These are phyloP conservation scores for Colletotrichum agaves DNA, from an alignment of 2,329 filamentous ascomycete species.

Conservation along the genomic window DNA sequence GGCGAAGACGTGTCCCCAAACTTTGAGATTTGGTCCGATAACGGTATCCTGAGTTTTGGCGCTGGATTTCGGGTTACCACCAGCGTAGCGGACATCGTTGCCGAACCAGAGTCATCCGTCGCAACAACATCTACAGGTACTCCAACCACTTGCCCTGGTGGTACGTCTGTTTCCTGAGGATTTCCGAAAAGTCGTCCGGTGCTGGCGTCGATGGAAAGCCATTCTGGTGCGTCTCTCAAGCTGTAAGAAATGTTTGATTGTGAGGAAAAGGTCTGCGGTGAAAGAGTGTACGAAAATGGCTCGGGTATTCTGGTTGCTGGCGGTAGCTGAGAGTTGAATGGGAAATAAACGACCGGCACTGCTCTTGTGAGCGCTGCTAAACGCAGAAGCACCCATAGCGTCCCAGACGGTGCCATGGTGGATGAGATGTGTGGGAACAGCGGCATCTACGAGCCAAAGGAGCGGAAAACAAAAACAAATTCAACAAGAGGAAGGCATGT, in stretches of 20 bases:
- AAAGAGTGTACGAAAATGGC: slow-evolving; percentile 78
- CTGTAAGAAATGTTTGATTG: slow-evolving; percentile 71
- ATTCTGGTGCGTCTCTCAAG: slow-evolving; percentile 72
- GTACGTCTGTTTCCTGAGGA: slow-evolving; percentile 64
- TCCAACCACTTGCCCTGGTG: slow-evolving; percentile 64
- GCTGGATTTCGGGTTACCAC: slow-evolving; percentile 71
- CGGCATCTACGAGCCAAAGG: slow-evolving; percentile 34
- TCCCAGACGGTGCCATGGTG: slow-evolving; percentile 46
- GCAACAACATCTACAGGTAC: slow-evolving; percentile 75
- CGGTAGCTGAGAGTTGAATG: slow-evolving; percentile 86
- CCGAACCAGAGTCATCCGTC: slow-evolving; percentile 71
- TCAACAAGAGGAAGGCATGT: slow-evolving; percentile 21
- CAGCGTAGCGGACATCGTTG: slow-evolving; percentile 73
- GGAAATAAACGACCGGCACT: slow-evolving; percentile 67
- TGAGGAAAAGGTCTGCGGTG: slow-evolving; percentile 78
- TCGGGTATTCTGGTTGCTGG: slow-evolving; percentile 77
- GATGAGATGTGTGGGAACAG: slow-evolving; percentile 33
- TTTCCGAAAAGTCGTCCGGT: slow-evolving; percentile 77
- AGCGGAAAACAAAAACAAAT: slow-evolving; percentile 37
- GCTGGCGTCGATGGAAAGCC: slow-evolving; percentile 77
- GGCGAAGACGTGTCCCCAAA: slow-evolving; percentile 71
- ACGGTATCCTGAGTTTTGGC: slow-evolving; percentile 65
- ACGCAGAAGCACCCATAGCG: slow-evolving; percentile 43
- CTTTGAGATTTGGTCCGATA: slow-evolving; percentile 66
- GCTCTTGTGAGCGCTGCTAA: slow-evolving; percentile 47